phyloP scores from a whole-genome alignment of 75 land plant genomes.

The Azolla pinnata region DNA sequence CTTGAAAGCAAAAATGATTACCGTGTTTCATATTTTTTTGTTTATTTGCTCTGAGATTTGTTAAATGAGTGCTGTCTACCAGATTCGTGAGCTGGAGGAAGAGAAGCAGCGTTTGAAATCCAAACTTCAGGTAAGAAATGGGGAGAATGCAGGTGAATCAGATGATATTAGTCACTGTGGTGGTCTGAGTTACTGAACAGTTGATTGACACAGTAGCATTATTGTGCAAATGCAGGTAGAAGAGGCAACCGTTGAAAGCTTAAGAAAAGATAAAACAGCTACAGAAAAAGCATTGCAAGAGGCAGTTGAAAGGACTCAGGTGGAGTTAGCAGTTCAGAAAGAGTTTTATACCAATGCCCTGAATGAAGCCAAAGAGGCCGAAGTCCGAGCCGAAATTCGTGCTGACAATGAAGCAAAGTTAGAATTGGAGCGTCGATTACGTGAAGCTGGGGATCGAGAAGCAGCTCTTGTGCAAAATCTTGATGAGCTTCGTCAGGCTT shows the following conservation, averaged over 20 bases:
- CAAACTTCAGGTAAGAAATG: slow-evolving; percentile 74
- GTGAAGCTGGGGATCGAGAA: slow-evolving; percentile 82
- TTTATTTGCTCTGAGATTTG: too few relatives aligned
- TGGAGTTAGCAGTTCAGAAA: slow-evolving; percentile 80
- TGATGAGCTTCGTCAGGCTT: slow-evolving; percentile 82
- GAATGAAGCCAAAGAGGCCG: slow-evolving; percentile 88
- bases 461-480: slow-evolving; percentile 71
- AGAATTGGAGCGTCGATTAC: slow-evolving; percentile 67
- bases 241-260: slow-evolving; percentile 95
- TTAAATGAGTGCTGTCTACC: too few relatives aligned
- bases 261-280: slow-evolving; percentile 79
- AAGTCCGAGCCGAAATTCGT: slow-evolving; percentile 83
- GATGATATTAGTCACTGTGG: too few relatives aligned
- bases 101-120: slow-evolving; percentile 80
- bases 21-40: too few relatives aligned
- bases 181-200: too few relatives aligned
- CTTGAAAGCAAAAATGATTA: too few relatives aligned
- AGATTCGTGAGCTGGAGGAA: slow-evolving; percentile 93
- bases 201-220: too few relatives aligned
- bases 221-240: slow-evolving; percentile 65
- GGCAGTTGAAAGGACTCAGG: slow-evolving; percentile 81
- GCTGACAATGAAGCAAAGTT: slow-evolving; percentile 76
- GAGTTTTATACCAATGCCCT: slow-evolving; percentile 81
- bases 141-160: too few relatives aligned
- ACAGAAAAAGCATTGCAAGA: slow-evolving; percentile 92